These are phyloP conservation scores for Ligustrum vulgare DNA, from an alignment of 257 asterid species.

Conservation along the genomic window DNA sequence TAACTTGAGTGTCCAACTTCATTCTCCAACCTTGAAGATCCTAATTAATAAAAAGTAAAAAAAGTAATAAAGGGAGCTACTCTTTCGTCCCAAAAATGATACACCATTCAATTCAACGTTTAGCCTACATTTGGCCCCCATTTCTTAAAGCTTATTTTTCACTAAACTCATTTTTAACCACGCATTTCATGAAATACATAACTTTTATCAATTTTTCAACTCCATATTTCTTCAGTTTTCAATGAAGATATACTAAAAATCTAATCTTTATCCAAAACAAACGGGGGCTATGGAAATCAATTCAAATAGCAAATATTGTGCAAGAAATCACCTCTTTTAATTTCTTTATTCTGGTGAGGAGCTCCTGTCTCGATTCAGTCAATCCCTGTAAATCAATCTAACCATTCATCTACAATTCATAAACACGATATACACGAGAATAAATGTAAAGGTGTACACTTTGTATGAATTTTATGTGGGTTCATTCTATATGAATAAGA, in stretches of 20 bases:
- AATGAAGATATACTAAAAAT: too few species aligned
- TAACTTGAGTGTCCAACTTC: conserved; percentile 82
- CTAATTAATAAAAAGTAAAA: conserved; percentile 30
- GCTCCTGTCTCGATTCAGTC: conserved; percentile 83
- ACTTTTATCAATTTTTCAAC: too few species aligned
- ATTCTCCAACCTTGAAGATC: conserved; percentile 88
- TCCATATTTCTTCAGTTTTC: too few species aligned
- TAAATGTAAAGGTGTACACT: not conserved
- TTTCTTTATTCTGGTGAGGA: conserved; percentile 64
- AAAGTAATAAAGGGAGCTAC: not conserved
- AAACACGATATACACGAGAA: not conserved
- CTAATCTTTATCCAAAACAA: too few species aligned
- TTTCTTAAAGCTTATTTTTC: too few species aligned
- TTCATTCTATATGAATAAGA: not conserved
- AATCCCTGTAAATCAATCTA: conserved; percentile 51
- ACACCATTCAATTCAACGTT: too few species aligned
- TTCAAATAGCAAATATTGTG: not conserved
- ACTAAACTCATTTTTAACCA: too few species aligned
- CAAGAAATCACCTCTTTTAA: conserved; percentile 64
- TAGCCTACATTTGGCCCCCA: too few species aligned
- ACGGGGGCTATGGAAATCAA: not conserved
- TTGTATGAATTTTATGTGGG: not conserved
- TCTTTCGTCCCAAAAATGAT: too few species aligned
- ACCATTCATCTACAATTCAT: not conserved
- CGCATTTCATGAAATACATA: too few species aligned